phyloP scores from a whole-genome alignment of 208 protist species.

The Naegleria fowleri region DNA sequence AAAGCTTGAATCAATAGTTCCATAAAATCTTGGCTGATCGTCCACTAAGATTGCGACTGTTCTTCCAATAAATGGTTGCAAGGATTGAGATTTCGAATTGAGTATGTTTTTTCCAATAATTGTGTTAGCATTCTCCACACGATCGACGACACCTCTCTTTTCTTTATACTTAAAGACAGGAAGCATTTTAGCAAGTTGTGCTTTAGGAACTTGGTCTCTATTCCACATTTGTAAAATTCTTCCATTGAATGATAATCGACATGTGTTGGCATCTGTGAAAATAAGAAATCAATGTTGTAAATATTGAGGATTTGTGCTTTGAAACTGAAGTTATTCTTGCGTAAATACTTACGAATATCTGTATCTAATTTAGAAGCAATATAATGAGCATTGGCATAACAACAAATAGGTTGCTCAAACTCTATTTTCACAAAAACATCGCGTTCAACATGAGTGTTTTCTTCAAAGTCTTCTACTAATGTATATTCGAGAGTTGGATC shows the following conservation, averaged over 20 bases:
- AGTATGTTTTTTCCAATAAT: constrained; percentile 40
- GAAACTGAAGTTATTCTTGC: no score
- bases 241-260: constrained; percentile 39
- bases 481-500: background rate
- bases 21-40: constrained; percentile 1
- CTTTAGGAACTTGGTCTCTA: background rate
- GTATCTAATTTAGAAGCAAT: constrained; percentile 45
- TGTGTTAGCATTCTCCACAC: constrained; percentile 33
- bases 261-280: constrained; percentile 28
- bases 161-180: constrained; percentile 8
- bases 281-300: no score
- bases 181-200: background rate
- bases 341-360: constrained; percentile 28
- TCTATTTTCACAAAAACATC: constrained; percentile 29
- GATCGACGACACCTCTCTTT: constrained; percentile 19
- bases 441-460: background rate
- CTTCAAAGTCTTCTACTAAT: background rate
- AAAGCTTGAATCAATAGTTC: constrained; percentile 32
- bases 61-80: constrained; percentile 27
- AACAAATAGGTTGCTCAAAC: constrained; percentile 29
- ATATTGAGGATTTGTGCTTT: background rate
- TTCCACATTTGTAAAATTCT: constrained; percentile 19
- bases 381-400: constrained; percentile 2
- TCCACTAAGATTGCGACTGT: constrained; percentile 19
- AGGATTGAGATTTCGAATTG: constrained; percentile 13